Percentiles rank a stretch among this genome's conserved stretches.
phyloP scores from a whole-genome alignment of 2,329 filamentous ascomycete species.

The Drechslerella dactyloides region DNA sequence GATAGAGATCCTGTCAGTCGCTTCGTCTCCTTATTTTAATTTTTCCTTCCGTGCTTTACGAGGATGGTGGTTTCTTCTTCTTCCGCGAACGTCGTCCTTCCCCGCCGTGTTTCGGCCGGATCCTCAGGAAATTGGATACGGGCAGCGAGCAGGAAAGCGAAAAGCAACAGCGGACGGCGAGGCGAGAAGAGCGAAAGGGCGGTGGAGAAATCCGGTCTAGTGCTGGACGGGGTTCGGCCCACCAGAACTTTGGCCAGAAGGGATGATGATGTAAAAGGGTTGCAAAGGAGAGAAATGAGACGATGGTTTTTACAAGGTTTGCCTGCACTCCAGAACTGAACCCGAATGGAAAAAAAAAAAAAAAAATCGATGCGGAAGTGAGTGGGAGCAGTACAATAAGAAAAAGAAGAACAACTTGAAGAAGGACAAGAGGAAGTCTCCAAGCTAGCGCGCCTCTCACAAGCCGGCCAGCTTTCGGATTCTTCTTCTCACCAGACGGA shows the following conservation, averaged over 20 bases:
- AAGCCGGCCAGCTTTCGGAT: constrained; percentile 28
- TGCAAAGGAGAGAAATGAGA: constrained; percentile 40
- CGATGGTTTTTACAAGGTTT: constrained; percentile 34
- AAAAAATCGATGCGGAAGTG: no score
- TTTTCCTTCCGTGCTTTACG: no score
- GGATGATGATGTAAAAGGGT: constrained; percentile 50
- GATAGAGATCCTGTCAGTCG: constrained; percentile 36
- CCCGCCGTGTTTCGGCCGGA: constrained; percentile 36
- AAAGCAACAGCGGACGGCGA: constrained; percentile 34
- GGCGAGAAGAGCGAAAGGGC: constrained; percentile 40
- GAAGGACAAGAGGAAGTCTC: no score
- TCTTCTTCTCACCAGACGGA: constrained; percentile 41
- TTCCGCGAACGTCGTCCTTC: constrained; percentile 10
- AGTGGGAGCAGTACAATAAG: no score
- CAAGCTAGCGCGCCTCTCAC: no score
- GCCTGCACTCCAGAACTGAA: no score
- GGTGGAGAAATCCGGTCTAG: background rate
- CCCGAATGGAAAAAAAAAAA: constrained; percentile 27
- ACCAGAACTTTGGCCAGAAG: background rate
- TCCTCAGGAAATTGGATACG: constrained; percentile 45
- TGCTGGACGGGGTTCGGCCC: constrained; percentile 5
- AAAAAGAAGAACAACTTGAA: constrained; percentile 6
- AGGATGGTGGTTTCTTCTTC: constrained; percentile 12
- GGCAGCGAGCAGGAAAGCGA: constrained; percentile 34
- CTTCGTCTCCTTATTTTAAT: constrained; percentile 33